Conservation (phyloP, 2,329 filamentous ascomycete species). For the Biscogniauxia marginata region DNA sequence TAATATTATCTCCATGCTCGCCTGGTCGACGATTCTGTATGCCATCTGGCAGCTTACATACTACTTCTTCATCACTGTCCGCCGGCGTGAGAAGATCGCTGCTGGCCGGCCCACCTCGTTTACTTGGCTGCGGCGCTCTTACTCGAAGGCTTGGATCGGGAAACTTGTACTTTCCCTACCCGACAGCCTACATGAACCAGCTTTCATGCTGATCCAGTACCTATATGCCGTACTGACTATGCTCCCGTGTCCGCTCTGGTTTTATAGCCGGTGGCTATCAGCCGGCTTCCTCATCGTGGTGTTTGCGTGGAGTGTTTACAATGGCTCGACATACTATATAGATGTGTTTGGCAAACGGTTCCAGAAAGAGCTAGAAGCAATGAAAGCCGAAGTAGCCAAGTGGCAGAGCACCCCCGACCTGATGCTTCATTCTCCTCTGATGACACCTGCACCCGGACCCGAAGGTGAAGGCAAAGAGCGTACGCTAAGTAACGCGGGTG, state of each 20-base stretch:
- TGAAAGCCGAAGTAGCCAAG: conserved; percentile 85
- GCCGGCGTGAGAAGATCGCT: conserved; percentile 92
- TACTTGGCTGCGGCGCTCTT: conserved; percentile 92
- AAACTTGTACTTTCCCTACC: conserved; percentile 80
- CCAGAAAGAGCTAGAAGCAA: conserved; percentile 88
- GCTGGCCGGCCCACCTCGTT: conserved; percentile 95
- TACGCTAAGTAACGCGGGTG: conserved; percentile 18
- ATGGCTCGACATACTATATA: conserved; percentile 96
- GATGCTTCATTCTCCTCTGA: conserved; percentile 37
- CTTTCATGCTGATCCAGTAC: conserved; percentile 98
- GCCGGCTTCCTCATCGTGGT: conserved; percentile 73
- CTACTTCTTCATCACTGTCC: conserved; percentile 92
- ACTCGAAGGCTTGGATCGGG: conserved; percentile 86
- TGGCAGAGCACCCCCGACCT: conserved; percentile 69
- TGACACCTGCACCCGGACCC: conserved; percentile 35
- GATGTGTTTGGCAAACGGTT: conserved; percentile 96
- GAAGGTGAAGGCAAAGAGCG: conserved; percentile 18
- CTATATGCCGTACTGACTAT: conserved; percentile 87
- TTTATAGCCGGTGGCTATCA: conserved; percentile 81
- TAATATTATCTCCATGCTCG: conserved; percentile 76
- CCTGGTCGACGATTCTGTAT: conserved; percentile 93
- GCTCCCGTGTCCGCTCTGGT: conserved; percentile 93
- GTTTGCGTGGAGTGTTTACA: conserved; percentile 96
- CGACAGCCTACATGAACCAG: conserved; percentile 72
- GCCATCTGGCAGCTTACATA: conserved; percentile 89